Percentiles rank a stretch among this genome's conserved stretches.
Evolutionary conservation across 805 yeast species (phyloP).

Genomic region (Huiozyma naganishii): DNA sequence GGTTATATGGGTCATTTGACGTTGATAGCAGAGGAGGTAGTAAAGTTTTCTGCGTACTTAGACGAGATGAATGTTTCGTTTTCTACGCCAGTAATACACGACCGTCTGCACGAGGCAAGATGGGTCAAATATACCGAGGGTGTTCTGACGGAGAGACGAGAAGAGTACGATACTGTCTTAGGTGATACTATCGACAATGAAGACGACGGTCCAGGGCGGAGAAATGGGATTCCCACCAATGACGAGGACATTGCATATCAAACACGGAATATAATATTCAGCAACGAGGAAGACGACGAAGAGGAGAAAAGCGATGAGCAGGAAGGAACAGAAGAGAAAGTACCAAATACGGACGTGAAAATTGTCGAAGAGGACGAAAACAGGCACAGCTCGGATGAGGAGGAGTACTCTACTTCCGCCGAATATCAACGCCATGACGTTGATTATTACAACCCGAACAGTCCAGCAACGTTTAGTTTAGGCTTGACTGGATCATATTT

Average conservation of each 20-base stretch:
- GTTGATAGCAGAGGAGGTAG: conserved; percentile 90
- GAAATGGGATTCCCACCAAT: too few species aligned
- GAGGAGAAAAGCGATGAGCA: conserved; percentile 6
- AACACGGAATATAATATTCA: conserved; percentile 15
- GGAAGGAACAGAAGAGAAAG: conserved; percentile 5
- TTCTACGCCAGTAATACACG: conserved; percentile 16
- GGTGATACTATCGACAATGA: conserved; percentile 53
- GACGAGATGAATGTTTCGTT: conserved; percentile 26
- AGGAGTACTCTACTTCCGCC: background rate
- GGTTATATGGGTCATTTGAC: conserved; percentile 97
- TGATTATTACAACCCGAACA: background rate
- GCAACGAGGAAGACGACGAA: conserved; percentile 10
- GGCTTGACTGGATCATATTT: conserved; percentile 2
- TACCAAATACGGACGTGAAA: background rate
- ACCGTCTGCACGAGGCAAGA: conserved; percentile 21
- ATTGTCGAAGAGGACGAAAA: background rate
- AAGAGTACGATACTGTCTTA: conserved; percentile 84
- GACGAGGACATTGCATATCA: too few species aligned
- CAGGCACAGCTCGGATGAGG: background rate
- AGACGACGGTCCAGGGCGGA: conserved; percentile 8
- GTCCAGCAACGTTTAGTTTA: background rate
- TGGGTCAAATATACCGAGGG: conserved; percentile 82
- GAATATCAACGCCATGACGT: too few species aligned
- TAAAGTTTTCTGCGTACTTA: conserved; percentile 56
- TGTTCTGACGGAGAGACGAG: conserved; percentile 78